These are phyloP conservation scores for Lasiodiplodia theobromae DNA, from an alignment of 2,329 filamentous ascomycete species.

Conservation along the genomic window DNA sequence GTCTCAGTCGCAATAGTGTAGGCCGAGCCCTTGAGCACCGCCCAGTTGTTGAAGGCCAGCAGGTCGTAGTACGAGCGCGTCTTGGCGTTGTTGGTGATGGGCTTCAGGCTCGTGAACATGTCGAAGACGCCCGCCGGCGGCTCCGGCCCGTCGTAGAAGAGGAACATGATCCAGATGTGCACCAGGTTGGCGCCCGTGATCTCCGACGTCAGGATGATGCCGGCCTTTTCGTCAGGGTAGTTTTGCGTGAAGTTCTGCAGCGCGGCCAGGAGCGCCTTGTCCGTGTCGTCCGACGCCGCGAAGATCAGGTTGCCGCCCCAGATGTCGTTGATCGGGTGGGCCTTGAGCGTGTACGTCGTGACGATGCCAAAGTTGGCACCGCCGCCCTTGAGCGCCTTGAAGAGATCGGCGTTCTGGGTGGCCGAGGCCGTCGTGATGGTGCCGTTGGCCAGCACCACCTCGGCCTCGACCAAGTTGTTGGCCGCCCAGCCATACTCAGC, in stretches of 20 bases:
- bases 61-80: conserved; percentile 58
- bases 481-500: conserved; percentile 56
- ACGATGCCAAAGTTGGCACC: conserved; percentile 56
- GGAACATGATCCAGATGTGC: conserved; percentile 66
- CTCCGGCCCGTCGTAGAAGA: conserved; percentile 67
- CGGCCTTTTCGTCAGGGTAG: conserved; percentile 66
- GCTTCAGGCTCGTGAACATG: conserved; percentile 60
- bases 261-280: conserved; percentile 53
- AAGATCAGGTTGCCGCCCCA: conserved; percentile 59
- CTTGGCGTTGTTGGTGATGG: conserved; percentile 54
- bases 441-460: conserved; percentile 57
- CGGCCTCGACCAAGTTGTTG: conserved; percentile 56
- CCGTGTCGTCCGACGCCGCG: conserved; percentile 43
- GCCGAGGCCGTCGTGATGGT: conserved; percentile 52
- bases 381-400: conserved; percentile 51
- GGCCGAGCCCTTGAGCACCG: conserved; percentile 42
- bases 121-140: conserved; percentile 64
- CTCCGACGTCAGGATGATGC: conserved; percentile 65
- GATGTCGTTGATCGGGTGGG: conserved; percentile 40
- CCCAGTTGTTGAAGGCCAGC: conserved; percentile 55
- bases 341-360: conserved; percentile 42
- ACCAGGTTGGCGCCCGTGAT: conserved; percentile 53
- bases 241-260: conserved; percentile 64
- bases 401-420: conserved; percentile 50
- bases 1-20: conserved; percentile 47